Base-by-base conservation (phyloP, 495 filamentous ascomycete species). In the Cairneyella variabilis region DNA sequence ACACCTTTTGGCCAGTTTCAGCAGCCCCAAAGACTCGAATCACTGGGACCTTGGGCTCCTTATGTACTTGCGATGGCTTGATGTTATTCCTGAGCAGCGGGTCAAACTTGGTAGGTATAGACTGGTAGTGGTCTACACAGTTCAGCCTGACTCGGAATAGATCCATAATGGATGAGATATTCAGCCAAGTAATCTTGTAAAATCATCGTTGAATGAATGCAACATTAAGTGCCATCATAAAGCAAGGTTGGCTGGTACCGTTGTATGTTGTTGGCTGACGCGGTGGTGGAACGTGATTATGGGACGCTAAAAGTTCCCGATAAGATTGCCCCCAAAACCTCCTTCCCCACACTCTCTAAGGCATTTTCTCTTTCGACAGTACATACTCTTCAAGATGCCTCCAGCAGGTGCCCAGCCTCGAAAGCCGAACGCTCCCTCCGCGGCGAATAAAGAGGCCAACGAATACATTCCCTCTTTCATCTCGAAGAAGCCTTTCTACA, bases 381-480 rank as follows among this genome's bases (percentile, higher is more conserved):
- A n/a, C 37, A 27, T 21, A 27, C 5, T 23, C 3, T 43, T 46
- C 46, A 57, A 46, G 9, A 65, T 65, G 62, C 62, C 62, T 60
- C 62, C 62, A 53, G 54, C 59, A 17, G 62, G 59, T 16, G 38
- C 57, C 10, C 62, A 62, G 48, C 68, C 69, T 12, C 63, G 66
- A 10, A 66, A 69, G 48, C 64, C 69, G 26, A 61, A 64, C 40
- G 61, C 66, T 47, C 64, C 77, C 8, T 79, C 73, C 41, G 73
- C 77, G 18, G 75, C 79, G 44, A 78, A 74, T 51, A 90, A 91
- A 62, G 86, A 90, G 69, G 85, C 86, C 68, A 98, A 98, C 81
- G 91, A 97, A 72, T 98, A 98, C 77, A 98, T 98, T 68, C 93
- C 93, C 9, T 80, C 89, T 45, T 98, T 95, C 78, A 98, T 98